Evolutionary conservation across 129 eudicot genomes (phyloP), one percentile per base, ranked within the genome.

Genomic region (Pseudognaphalium luteoalbum): DNA sequence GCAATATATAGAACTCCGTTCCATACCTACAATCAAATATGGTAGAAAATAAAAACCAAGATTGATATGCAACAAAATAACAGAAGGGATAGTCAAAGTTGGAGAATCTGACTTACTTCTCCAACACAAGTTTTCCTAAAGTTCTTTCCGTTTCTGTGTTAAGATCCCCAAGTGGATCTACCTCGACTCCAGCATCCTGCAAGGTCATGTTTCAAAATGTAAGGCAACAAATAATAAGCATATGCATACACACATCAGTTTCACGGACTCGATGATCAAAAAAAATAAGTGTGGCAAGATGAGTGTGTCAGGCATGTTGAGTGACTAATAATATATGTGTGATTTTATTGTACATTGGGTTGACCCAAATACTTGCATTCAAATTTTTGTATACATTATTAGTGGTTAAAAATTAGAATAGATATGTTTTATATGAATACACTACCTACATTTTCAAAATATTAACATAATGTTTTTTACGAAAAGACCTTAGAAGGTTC

Each of bases 131-230:
- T 64, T 84, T 86, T 61, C 98, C 98, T 51, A 93, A 83, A 17
- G 80, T 88, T 71, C 91, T 84, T 83, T 93, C 98, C 3, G 88
- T 33, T 83, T 93, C 97, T 4, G 98, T 93, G 85, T 90, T 93
- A 37, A 93, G 96, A 79, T 93, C 98, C 25, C 97, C 98, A 73
- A 85, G 82, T 32, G 97, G 96, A 81, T 90, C 98, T 12, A 93
- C 85, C 78, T 93, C 93, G 61, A 90, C 80, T 35, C 98, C 98
- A 74, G 96, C 98, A 56, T 93, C 98, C 98, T 93, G 79, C 72
- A 72, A 7, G 37, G 66, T 17, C 59, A 82, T 39, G 34, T 66
- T 20, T 8, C 79, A 68, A 52, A 52, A 65, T 20, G 44, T 51
- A 56, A 72, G 2, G 32, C 28, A 4, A 39, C 35, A 52, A 25